A percentile compares a stretch with the other conserved stretches of the same genome.
phyloP scores from a whole-genome alignment of 2,329 filamentous ascomycete species.

The Fusarium duplospermum region DNA sequence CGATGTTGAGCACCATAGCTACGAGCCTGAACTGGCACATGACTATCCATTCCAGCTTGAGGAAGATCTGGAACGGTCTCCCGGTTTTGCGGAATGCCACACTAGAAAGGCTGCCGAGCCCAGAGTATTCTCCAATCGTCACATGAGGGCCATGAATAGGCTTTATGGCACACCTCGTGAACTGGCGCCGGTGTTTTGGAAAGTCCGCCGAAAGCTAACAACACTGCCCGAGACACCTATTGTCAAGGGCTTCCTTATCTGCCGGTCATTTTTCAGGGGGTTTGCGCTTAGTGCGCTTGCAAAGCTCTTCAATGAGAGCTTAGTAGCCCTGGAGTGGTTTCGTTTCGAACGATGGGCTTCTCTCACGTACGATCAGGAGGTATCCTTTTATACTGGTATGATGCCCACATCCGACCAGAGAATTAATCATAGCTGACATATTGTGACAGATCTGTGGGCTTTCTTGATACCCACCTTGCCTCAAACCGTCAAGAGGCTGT shows the following conservation, averaged over 20 bases:
- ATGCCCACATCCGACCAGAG: neutral
- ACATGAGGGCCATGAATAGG: neutral
- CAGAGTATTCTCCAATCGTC: neutral
- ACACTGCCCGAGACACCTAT: slow-evolving; percentile 1
- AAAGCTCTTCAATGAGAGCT: slow-evolving; percentile 10
- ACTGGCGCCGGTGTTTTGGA: neutral
- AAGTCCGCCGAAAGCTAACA: neutral
- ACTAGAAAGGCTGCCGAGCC: neutral
- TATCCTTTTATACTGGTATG: neutral
- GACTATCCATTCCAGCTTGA: slow-evolving; percentile 9
- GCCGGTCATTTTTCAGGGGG: neutral
- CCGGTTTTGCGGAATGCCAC: neutral
- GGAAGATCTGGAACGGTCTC: neutral
- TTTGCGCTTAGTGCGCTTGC: slow-evolving; percentile 6
- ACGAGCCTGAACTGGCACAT: neutral
- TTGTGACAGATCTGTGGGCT: neutral
- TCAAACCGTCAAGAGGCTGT: neutral
- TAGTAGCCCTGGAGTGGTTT: slow-evolving; percentile 9
- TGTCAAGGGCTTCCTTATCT: slow-evolving; percentile 13
- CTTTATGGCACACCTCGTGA: slow-evolving; percentile 13
- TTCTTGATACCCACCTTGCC: slow-evolving; percentile 11
- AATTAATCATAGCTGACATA: neutral
- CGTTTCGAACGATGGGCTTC: slow-evolving; percentile 1
- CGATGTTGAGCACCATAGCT: slow-evolving; percentile 3
- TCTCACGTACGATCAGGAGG: neutral